These are phyloP conservation scores for Trichophyton rubrum DNA, from an alignment of 2,329 filamentous ascomycete species.

Conservation along the genomic window DNA sequence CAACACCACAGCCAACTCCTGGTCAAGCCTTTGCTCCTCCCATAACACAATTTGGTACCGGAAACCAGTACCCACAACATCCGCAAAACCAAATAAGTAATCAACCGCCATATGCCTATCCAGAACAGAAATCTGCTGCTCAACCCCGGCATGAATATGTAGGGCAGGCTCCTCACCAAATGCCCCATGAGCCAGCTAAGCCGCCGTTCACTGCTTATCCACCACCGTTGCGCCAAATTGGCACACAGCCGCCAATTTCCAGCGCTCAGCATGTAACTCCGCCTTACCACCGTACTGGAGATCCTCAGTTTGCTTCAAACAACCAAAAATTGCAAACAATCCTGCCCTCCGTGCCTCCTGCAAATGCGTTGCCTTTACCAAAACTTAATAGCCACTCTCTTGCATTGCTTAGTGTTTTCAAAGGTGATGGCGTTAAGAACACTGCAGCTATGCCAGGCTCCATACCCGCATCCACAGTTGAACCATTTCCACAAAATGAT, in stretches of 20 bases:
- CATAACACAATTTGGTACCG: not conserved
- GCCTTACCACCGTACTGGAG: conserved; percentile 37
- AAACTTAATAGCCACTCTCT: conserved; percentile 47
- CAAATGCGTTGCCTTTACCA: conserved; percentile 46
- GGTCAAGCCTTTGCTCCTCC: not conserved
- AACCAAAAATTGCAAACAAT: conserved; percentile 19
- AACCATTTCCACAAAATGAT: conserved; percentile 15
- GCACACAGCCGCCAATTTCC: not conserved
- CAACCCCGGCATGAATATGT: not conserved
- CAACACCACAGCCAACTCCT: not conserved
- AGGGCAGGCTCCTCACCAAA: not conserved
- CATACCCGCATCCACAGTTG: conserved; percentile 13
- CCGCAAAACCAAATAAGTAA: not conserved
- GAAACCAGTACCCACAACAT: not conserved
- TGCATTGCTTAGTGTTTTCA: conserved; percentile 48
- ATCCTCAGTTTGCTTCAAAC: conserved; percentile 32
- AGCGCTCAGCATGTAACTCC: conserved; percentile 9
- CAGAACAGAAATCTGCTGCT: not conserved
- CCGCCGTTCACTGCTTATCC: not conserved
- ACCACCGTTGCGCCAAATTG: not conserved
- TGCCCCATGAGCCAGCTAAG: not conserved
- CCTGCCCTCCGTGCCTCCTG: conserved; percentile 39
- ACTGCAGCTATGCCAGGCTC: conserved; percentile 16
- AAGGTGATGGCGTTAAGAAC: conserved; percentile 23
- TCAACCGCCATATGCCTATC: not conserved